Evolutionary conservation across 1,284 basidiomycete species (phyloP), one percentile per base, ranked within the genome.

Genomic region (Boletus smithii): DNA sequence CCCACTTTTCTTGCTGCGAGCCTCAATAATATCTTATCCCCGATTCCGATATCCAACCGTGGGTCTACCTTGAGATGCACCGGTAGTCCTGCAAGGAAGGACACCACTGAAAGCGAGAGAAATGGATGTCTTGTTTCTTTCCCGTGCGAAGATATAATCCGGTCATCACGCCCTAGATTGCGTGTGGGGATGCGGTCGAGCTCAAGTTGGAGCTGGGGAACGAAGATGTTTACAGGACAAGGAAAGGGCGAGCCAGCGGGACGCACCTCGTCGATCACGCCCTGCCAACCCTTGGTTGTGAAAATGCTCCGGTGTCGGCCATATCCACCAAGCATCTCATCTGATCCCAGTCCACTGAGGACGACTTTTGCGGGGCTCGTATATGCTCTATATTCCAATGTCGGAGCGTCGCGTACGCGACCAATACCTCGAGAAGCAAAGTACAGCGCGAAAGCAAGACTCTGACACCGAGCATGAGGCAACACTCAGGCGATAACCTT

Each of bases 281-380:
- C 83, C 44, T 72, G 54, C 90, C 90, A 94, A 5, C 85, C 80
- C 16, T 74, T 77, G 4, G 67, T 61, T 8, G 70, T 75, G 65
- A 81, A 98, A 0, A 86, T 88, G 9, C 83, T 80, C 11, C 91
- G 80, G 70, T 98, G 94, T 40, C 97, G 77, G 1, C 89, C 80
- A 67, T 99, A 99, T 0, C 97, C 97, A 2, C 92, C 97, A 1
- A 99, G 75, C 23, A 97, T 76, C 66, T 99, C 95, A 64, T 99
- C 95, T 0, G 97, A 92, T 0, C 97, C 97, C 2, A 99, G 73
- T 0, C 97, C 97, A 50, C 86, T 95, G 18, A 99, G 69, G 14
- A 97, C 74, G 0, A 98, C 93, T 34, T 83, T 80, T 0, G 95
- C 91, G 3, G 74, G 66, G 48, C 88, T 91, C 0, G 69, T 75